Conservation (phyloP, 2,329 filamentous ascomycete genomes). For the Colletotrichum echinochloae region DNA sequence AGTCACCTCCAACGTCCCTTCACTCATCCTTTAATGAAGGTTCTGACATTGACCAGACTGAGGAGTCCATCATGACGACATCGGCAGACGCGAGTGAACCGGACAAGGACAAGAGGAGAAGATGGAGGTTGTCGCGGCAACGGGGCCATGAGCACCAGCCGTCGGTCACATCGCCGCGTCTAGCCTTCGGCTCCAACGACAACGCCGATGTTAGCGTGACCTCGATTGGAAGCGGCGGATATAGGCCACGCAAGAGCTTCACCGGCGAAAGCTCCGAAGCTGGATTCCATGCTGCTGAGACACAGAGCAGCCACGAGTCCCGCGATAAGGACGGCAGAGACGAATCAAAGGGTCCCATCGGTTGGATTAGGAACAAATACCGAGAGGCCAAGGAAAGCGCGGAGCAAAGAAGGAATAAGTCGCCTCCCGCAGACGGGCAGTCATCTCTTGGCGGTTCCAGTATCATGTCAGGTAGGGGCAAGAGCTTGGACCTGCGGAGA, state of each 20-base stretch:
- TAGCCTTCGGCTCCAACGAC: conserved; percentile 69
- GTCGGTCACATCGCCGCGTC: conserved; percentile 57
- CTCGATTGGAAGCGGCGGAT: conserved; percentile 73
- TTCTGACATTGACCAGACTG: conserved; percentile 81
- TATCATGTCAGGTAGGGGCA: conserved; percentile 50
- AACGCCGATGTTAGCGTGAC: conserved; percentile 75
- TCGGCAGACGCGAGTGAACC: conserved; percentile 54
- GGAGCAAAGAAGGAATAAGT: conserved; percentile 68
- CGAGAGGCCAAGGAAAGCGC: conserved; percentile 69
- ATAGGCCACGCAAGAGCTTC: conserved; percentile 61
- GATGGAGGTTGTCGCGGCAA: conserved; percentile 77
- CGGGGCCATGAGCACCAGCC: conserved; percentile 66
- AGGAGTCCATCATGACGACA: conserved; percentile 61
- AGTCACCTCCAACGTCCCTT: conserved; percentile 81
- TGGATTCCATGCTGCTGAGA: conserved; percentile 54
- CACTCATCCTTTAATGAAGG: conserved; percentile 84
- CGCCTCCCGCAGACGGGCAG: conserved; percentile 60
- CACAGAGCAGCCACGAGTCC: conserved; percentile 52
- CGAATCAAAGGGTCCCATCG: conserved; percentile 64
- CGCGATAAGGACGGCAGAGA: conserved; percentile 57
- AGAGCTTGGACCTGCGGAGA: conserved; percentile 55
- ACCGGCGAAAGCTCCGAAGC: conserved; percentile 65
- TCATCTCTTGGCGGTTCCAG: conserved; percentile 44
- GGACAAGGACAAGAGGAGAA: conserved; percentile 77
- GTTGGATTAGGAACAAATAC: conserved; percentile 72